These are phyloP conservation scores for Capniomyces stellatus DNA, from an alignment of 371 early-diverging fungal species.

Conservation along the genomic window DNA sequence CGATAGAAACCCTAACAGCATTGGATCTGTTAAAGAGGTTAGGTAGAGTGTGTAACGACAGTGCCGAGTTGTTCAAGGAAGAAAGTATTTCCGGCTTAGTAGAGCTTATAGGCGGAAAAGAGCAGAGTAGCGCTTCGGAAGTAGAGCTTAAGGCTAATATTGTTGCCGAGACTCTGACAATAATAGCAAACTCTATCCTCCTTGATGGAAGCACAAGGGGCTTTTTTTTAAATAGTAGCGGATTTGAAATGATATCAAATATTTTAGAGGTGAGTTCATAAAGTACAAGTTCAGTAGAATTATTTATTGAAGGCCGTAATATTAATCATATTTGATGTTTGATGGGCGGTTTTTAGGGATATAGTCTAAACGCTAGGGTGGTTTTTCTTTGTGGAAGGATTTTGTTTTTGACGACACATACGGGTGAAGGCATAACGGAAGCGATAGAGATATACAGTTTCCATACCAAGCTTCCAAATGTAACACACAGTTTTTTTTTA, in stretches of 20 bases:
- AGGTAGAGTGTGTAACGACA: neutral
- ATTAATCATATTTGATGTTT: no score
- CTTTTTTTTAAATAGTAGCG: slow-evolving; percentile 5
- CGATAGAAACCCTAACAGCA: no score
- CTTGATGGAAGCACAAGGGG: slow-evolving; percentile 6
- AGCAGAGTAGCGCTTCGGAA: neutral
- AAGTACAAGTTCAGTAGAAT: neutral
- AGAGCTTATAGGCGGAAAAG: neutral
- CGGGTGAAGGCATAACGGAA: slow-evolving; percentile 4
- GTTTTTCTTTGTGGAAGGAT: slow-evolving; percentile 17
- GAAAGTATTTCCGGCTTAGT: neutral
- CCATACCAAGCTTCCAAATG: no score
- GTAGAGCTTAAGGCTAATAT: neutral
- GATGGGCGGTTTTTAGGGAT: neutral
- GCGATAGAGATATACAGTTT: neutral
- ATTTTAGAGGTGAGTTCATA: neutral
- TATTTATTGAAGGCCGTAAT: neutral
- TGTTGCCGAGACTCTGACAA: slow-evolving; percentile 11
- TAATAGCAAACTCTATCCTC: slow-evolving; percentile 18
- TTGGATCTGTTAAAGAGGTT: neutral
- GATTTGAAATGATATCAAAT: slow-evolving; percentile 1
- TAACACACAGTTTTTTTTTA: no score
- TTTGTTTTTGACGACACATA: slow-evolving; percentile 7
- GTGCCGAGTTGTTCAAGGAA: neutral
- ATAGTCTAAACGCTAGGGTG: neutral